Evolutionary conservation across 139 green algal species (phyloP), one percentile per base, ranked within the genome.

Genomic region (Eudorina sp.): DNA sequence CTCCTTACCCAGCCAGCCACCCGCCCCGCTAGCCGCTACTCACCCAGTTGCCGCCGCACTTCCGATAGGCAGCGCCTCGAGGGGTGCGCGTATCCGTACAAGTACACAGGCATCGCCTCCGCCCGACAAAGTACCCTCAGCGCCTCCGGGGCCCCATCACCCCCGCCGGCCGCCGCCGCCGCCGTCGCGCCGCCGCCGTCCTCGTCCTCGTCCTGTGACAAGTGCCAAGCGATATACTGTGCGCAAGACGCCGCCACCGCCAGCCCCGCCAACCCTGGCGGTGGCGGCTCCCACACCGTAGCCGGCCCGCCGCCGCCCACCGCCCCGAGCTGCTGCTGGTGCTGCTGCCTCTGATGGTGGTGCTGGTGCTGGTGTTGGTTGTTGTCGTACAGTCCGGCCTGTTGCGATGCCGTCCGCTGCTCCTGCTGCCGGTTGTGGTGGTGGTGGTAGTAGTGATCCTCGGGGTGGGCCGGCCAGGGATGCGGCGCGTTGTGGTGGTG

Each of bases 51-150:
- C 2, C 96, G 79, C 0, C 96, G 85, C 0, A 98, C 82, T 4
- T 95, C 92, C 66, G 90, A 94, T 46, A 98, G 84, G 36, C 46
- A 68, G 41, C 70, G 84, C 18, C 80, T n/a, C 29, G 89, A 23
- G 0, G 88, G 43, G 53, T 94, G 88, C 34, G 94, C 96, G 27
- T 70, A 75, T 4, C 94, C 96, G 58, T 98, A 98, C 14, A 94
- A 88, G 58, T 93, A 95, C 2, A 95, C 93, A 0, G 95, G 95
- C 40, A 98, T 74, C 16, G 85, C 81, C 2, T 34, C 18, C 43
- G n/a, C 62, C 25, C 48, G 41, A n/a, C n/a, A n/a, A n/a, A n/a
- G n/a, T n/a, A n/a, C n/a, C 3, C 34, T 72, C 41, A 41, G 55
- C 68, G 1, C 31, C 55, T 43, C 53, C 21, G 53, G 36, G 53